phyloP scores from a whole-genome alignment of 1,284 basidiomycete genomes.

The Ustilago sp. region DNA sequence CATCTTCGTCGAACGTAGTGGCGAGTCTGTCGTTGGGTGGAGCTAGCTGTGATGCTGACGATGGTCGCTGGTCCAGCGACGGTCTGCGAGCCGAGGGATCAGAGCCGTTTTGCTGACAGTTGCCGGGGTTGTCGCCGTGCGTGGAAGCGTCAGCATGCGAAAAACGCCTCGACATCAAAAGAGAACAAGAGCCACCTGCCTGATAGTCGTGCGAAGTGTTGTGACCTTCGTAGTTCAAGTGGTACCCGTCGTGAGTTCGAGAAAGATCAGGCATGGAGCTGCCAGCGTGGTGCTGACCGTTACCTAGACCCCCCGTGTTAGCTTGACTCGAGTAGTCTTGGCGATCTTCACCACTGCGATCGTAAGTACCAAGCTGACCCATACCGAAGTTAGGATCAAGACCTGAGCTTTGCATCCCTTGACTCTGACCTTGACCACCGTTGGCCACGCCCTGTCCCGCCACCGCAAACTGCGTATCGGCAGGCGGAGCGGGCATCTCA shows the following conservation, averaged over 20 bases:
- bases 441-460: slow-evolving; percentile 6
- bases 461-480: slow-evolving; percentile 13
- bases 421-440: neutral
- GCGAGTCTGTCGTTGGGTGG: slow-evolving; percentile 1
- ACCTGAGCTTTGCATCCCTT: neutral
- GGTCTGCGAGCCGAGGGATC: neutral
- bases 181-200: neutral
- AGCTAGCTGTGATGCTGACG: neutral
- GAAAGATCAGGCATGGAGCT: slow-evolving; percentile 3
- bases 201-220: neutral
- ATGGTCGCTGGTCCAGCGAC: neutral
- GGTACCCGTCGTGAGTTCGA: neutral
- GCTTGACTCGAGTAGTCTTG: slow-evolving; percentile 12
- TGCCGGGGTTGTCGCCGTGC: neutral
- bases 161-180: slow-evolving; percentile 19
- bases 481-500: slow-evolving; percentile 11
- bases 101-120: neutral
- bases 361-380: slow-evolving; percentile 2
- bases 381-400: slow-evolving; percentile 15
- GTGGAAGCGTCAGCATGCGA: slow-evolving; percentile 6
- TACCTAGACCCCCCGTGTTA: neutral
- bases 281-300: neutral
- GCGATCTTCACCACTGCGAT: slow-evolving; percentile 14
- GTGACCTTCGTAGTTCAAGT: neutral
- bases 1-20: slow-evolving; percentile 36